Evolutionary conservation across 2,329 filamentous ascomycete genomes (phyloP).

Genomic region (Didymella sp.): DNA sequence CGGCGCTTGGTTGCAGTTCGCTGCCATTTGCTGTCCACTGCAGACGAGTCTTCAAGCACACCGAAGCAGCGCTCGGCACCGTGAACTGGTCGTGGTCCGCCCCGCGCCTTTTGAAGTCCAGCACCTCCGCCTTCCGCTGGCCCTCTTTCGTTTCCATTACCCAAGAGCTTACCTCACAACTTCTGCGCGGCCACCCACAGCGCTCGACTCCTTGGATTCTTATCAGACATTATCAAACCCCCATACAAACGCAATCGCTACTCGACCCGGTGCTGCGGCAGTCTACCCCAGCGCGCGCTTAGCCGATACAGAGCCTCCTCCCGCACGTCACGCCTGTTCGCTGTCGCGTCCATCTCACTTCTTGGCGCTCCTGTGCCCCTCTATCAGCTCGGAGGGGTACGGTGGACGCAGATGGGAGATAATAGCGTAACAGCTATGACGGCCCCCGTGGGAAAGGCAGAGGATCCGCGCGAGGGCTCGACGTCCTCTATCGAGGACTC

Average conservation of each 20-base stretch:
- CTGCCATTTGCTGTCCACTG: conserved; percentile 25
- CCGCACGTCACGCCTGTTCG: conserved; percentile 26
- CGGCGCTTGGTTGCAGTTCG: conserved; percentile 33
- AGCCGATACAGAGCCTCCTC: conserved; percentile 44
- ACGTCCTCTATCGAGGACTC: conserved; percentile 58
- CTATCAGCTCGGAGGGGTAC: conserved; percentile 52
- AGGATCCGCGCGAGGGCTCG: conserved; percentile 54
- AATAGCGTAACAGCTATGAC: conserved; percentile 55
- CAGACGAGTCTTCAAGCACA: conserved; percentile 31
- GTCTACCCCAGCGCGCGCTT: conserved; percentile 47
- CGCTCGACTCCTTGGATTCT: conserved; percentile 37
- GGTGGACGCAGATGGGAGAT: conserved; percentile 59
- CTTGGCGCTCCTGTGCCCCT: conserved; percentile 49
- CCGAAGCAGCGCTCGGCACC: conserved; percentile 27
- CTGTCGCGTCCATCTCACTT: conserved; percentile 43
- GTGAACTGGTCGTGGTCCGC: conserved; percentile 33
- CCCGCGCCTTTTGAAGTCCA: conserved; percentile 44
- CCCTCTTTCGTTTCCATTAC: conserved; percentile 54
- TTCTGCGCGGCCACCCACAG: conserved; percentile 49
- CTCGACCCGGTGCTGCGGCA: conserved; percentile 46
- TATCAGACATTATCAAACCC: conserved; percentile 56
- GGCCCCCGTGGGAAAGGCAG: conserved; percentile 55
- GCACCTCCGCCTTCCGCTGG: conserved; percentile 44
- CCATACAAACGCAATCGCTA: conserved; percentile 44
- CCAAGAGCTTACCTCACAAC: conserved; percentile 58